Evolutionary conservation across 1,284 basidiomycete species (phyloP).

Genomic region (Heterobasidion irregulare): DNA sequence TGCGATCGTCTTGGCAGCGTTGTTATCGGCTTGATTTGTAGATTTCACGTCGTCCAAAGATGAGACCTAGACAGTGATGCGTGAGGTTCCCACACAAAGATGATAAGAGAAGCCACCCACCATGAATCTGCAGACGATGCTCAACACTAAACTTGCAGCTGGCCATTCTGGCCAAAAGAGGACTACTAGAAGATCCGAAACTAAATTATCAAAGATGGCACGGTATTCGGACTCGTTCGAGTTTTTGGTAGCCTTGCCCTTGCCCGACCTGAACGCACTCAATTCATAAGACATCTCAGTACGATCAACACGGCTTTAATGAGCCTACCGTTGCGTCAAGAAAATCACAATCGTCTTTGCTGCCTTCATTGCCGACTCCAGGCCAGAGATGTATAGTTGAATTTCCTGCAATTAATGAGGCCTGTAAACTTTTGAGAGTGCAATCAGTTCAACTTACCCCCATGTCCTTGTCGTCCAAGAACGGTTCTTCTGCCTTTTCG

Average conservation of each 20-base stretch:
- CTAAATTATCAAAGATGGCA: constrained; percentile 82
- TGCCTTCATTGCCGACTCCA: constrained; percentile 77
- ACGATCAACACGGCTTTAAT: too few relatives aligned
- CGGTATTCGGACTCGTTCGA: constrained; percentile 89
- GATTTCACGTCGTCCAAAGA: constrained; percentile 78
- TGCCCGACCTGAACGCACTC: constrained; percentile 50
- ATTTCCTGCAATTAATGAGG: constrained; percentile 42
- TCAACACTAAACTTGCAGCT: constrained; percentile 75
- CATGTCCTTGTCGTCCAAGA: constrained; percentile 58
- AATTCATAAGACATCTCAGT: neutral
- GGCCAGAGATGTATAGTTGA: constrained; percentile 50
- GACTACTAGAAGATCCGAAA: constrained; percentile 84
- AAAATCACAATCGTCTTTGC: constrained; percentile 81
- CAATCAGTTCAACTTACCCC: constrained; percentile 33
- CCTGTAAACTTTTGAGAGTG: neutral
- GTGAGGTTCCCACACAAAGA: neutral
- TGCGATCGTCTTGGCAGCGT: constrained; percentile 80
- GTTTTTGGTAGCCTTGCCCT: constrained; percentile 78
- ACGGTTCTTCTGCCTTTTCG: constrained; percentile 30
- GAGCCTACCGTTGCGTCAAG: constrained; percentile 64
- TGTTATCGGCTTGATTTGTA: constrained; percentile 55
- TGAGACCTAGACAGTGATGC: constrained; percentile 33
- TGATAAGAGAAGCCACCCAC: constrained; percentile 29
- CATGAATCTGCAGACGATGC: constrained; percentile 76
- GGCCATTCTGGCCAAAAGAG: constrained; percentile 97